Base-by-base conservation (phyloP, 306 rosid species). In the Malus asiatica region DNA sequence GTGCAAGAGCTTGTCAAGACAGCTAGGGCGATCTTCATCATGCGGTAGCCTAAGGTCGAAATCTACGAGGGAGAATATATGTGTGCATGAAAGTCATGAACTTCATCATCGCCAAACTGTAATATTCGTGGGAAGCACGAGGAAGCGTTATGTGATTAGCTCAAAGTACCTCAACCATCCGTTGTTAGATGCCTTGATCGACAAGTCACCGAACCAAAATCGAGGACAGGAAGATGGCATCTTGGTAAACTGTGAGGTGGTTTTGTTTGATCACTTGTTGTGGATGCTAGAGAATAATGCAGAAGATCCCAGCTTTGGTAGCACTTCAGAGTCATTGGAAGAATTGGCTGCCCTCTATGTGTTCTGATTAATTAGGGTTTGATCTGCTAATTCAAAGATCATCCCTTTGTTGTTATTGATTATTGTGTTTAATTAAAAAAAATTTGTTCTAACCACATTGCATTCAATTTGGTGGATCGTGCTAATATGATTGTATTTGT, bases 241-340 rank as follows among this genome's bases (percentile, higher is more conserved):
- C 77, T 84, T 84, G 72, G 87, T 91, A 12, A 91, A 82, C 20
- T 92, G 98, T 72, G 98, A 94, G 68, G 96, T 94, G 45, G 95
- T 94, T 80, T 84, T 94, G 33, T 94, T 94, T 82, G 98, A 94
- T 73, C 97, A 94, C 82, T 84, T 94, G 3, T 78, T 94, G 64
- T 94, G 97, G 97, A 91, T 94, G 97, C 75, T 94, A 30, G 95
- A 92, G 63, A 89, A 92, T 78, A 89, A 92, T 78, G 92, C 88
- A 29, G 97, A 89, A 25, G 97, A 90, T 82, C 95, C 95, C 22
- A 91, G 74, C 53, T 76, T 93, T 64, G 71, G 77, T 68, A 35
- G 23, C 23, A 58, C 77, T 25, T 80, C 96, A 53, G 96, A 94
- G 10, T 88, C 97, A 63, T 81, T 94, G 79, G 93, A 94, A 53